phyloP scores from a whole-genome alignment of 805 yeast genomes.

The Ogataea zsoltii region DNA sequence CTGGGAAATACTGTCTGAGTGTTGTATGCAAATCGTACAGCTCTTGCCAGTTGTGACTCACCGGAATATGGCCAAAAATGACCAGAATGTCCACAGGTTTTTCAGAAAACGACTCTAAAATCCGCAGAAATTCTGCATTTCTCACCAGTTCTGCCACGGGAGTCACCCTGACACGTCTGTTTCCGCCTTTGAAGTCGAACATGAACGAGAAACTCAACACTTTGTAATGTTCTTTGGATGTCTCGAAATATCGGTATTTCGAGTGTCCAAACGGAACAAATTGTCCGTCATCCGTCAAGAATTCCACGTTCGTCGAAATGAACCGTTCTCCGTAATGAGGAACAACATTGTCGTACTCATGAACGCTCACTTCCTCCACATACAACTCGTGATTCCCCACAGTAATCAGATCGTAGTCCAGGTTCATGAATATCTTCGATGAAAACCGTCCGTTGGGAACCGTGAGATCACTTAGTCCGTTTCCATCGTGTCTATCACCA shows the following conservation, averaged over 20 bases:
- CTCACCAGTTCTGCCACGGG: slow-evolving; percentile 55
- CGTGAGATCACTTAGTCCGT: slow-evolving; percentile 83
- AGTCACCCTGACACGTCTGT: slow-evolving; percentile 61
- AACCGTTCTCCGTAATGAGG: slow-evolving; percentile 62
- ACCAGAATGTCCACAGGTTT: slow-evolving; percentile 62
- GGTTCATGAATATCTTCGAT: slow-evolving; percentile 58
- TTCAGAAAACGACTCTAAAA: slow-evolving; percentile 34
- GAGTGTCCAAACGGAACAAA: slow-evolving; percentile 68
- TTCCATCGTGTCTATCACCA: slow-evolving; percentile 95
- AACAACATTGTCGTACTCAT: slow-evolving; percentile 64
- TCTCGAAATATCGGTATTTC: slow-evolving; percentile 62
- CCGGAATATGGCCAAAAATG: slow-evolving; percentile 80
- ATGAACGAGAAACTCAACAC: slow-evolving; percentile 76
- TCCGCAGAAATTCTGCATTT: slow-evolving; percentile 65
- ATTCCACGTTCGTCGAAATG: slow-evolving; percentile 73
- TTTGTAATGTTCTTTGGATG: slow-evolving; percentile 51
- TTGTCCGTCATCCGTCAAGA: slow-evolving; percentile 40
- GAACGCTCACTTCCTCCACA: slow-evolving; percentile 56
- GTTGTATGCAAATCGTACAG: slow-evolving; percentile 44
- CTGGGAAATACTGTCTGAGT: slow-evolving; percentile 61
- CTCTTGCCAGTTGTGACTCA: slow-evolving; percentile 56
- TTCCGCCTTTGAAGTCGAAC: slow-evolving; percentile 69
- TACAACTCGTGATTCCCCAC: slow-evolving; percentile 93
- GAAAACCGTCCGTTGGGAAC: slow-evolving; percentile 67
- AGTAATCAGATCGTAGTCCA: slow-evolving; percentile 76